These are phyloP conservation scores for Gyromitra esculenta DNA, from an alignment of 2,329 filamentous ascomycete genomes.

Conservation along the genomic window DNA sequence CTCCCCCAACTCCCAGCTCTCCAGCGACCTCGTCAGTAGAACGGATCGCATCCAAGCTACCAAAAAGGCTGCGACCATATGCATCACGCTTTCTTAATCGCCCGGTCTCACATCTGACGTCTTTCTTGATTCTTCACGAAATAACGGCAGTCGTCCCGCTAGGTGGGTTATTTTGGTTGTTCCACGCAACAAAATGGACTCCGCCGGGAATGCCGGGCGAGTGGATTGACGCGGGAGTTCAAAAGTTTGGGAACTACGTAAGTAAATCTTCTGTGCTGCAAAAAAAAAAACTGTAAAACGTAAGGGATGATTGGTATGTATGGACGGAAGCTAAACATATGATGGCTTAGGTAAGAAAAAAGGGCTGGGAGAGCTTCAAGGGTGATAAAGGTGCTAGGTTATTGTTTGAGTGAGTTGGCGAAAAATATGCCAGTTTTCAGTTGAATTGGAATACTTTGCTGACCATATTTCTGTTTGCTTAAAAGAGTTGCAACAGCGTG, in stretches of 20 bases:
- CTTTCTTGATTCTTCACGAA: conserved; percentile 92
- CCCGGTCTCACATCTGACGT: conserved; percentile 81
- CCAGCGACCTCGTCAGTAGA: conserved; percentile 72
- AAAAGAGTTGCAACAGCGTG: conserved; percentile 81
- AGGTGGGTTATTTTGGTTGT: conserved; percentile 75
- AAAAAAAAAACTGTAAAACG: background rate
- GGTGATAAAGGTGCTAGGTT: conserved; percentile 64
- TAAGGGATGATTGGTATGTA: too few relatives aligned
- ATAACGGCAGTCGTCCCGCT: conserved; percentile 86
- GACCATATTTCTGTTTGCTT: background rate
- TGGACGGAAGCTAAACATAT: conserved; percentile 60
- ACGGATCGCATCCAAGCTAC: conserved; percentile 41
- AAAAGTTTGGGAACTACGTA: conserved; percentile 80
- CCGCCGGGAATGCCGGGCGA: conserved; percentile 64
- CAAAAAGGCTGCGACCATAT: conserved; percentile 62
- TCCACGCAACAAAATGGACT: conserved; percentile 81
- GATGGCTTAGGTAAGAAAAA: conserved; percentile 59
- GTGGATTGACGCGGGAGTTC: conserved; percentile 71
- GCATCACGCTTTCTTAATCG: conserved; percentile 76
- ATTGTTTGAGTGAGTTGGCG: conserved; percentile 65
- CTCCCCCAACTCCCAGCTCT: conserved; percentile 63
- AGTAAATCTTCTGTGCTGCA: background rate
- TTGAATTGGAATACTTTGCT: conserved; percentile 6
- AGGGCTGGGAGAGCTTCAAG: conserved; percentile 50
- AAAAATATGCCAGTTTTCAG: background rate